Base-by-base conservation (phyloP, 306 rosid genomes). In the Sicyos baderoa region DNA sequence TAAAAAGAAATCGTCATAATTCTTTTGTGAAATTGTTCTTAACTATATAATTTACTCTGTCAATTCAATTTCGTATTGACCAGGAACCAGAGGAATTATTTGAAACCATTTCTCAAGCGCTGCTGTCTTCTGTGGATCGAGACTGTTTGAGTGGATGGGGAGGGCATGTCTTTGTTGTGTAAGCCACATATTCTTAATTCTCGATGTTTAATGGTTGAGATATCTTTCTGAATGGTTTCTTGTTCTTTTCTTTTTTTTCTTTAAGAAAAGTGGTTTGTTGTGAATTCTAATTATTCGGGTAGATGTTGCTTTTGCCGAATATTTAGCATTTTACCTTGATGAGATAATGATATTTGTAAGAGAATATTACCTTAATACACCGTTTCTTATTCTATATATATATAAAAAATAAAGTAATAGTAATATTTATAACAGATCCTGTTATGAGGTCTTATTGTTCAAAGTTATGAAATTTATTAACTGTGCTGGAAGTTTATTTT, bases 111-210 rank as follows among this genome's bases (percentile, higher is more conserved):
- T 90, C 99, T 50, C 99, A 94, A 79, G 99, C 99, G 37, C 82
- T 94, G 83, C 75, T 88, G 57, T 88, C 99, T 44, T 94, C 99
- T 0, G 99, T 94, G 21, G 97, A 94, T 76, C 91, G 99, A n/a
- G 99, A 94, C 81, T 90, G 99, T 84, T 77, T 94, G 79, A 94
- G 99, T 83, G 99, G 99, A 72, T 94, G 99, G 99, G 97, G 97
- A 73, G 99, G 99, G 49, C 99, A 94, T 60, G 88, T 94, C 81
- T 94, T 79, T 61, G 83, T 94, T 76, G 96, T 94, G 99, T 90
- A 90, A 94, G 97, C 70, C 75, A 40, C 60, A 10, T 42, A 63
- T 64, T 60, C 54, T 60, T 29, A 35, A 4, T 9, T 14, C 3
- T 9, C 42, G 42, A 35, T 32, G 17, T 52, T 19, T 65, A 45